Conservation (phyloP, 257 asterid species). For the Hygrophila difformis region DNA sequence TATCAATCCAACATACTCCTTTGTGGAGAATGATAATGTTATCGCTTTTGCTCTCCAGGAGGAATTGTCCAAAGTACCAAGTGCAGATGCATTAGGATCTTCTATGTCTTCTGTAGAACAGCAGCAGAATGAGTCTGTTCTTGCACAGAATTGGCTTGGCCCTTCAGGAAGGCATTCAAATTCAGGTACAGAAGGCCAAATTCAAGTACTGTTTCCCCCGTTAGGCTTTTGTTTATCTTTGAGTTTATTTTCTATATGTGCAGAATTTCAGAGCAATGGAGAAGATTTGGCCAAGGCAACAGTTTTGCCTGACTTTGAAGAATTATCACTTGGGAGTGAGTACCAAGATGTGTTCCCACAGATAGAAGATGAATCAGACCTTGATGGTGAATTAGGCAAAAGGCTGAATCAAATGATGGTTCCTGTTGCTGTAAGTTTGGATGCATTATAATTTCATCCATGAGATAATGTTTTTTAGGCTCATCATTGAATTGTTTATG, state of each 20-base stretch:
- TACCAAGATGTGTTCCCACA: slow-evolving; percentile 38
- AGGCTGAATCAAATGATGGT: slow-evolving; percentile 73
- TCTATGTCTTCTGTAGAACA: slow-evolving; percentile 31
- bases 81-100: slow-evolving; percentile 38
- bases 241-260: slow-evolving; percentile 5
- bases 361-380: slow-evolving; percentile 62
- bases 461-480: no score
- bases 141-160: slow-evolving; percentile 55
- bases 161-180: slow-evolving; percentile 28
- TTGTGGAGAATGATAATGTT: slow-evolving; percentile 54
- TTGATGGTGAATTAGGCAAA: slow-evolving; percentile 78
- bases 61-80: slow-evolving; percentile 50
- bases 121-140: slow-evolving; percentile 33
- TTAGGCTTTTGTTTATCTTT: neutral
- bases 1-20: slow-evolving; percentile 28
- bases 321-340: slow-evolving; percentile 15
- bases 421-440: slow-evolving; percentile 66
- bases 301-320: slow-evolving; percentile 19
- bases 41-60: slow-evolving; percentile 71
- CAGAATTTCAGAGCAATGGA: slow-evolving; percentile 24
- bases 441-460: no score
- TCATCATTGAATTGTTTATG: no score
- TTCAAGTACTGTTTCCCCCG: neutral
- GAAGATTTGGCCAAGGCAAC: slow-evolving; percentile 29
- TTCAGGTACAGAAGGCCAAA: slow-evolving; percentile 26